Evolutionary conservation across 1,284 basidiomycete genomes (phyloP), one percentile per base, ranked within the genome.

Genomic region (Puccinia novopanici): DNA sequence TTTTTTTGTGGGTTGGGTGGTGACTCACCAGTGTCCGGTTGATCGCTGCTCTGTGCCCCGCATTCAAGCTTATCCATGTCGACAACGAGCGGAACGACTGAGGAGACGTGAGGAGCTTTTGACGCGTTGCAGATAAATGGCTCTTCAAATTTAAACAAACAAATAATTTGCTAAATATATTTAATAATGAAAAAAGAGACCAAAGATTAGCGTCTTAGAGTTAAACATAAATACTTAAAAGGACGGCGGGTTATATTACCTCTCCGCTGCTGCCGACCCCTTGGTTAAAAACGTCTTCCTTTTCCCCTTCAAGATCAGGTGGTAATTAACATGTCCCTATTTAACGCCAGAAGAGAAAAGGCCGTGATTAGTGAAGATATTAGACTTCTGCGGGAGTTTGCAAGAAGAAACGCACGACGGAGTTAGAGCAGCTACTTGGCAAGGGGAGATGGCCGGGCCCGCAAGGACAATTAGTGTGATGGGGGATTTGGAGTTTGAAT

Each of bases 321-420:
- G 57, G 48, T 74, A 74, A 24, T 37, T 74, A 13, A 74, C 72
- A 61, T 74, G 72, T 17, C 72, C 72, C 72, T 74, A 27, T 61
- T 59, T 12, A 40, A 72, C 15, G 34, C 5, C 8, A 30, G 34
- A 50, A 50, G 12, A 67, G 30, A 34, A 45, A 48, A 70, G 30
- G 37, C 13, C 5, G 3, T 15, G 34, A 57, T 37, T 22, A 57
- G 22, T 73, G 10, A 19, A 27, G 50, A n/a, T 34, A 10, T 10
- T n/a, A 24, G 5, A 37, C 17, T 17, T 37, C 9, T 27, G 57
- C 24, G 22, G 50, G 50, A 22, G 22, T 13, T 6, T 30, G 12
- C 0, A 70, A 70, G 52, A 42, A 52, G n/a, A 40, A n/a, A 48
- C 72, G 22, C 37, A 74, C 72, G 13, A 59, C 40, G 13, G 72